Evolutionary conservation across 148 eudicot genomes (phyloP), one percentile per base, ranked within the genome.

Genomic region (Talinum fruticosum): DNA sequence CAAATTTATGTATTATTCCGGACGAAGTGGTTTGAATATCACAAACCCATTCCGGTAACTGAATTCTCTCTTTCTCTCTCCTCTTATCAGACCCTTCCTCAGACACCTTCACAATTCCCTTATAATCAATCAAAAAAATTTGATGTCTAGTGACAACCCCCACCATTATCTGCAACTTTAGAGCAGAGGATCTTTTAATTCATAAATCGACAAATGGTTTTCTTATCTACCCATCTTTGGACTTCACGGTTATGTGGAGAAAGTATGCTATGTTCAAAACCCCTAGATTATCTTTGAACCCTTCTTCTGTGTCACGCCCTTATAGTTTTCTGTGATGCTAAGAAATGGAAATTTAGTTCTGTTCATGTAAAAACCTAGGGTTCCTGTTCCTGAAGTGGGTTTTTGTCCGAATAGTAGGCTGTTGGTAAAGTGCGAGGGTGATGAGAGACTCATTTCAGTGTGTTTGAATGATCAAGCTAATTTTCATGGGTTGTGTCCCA

Each of bases 221-320:
- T 44, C 51, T 62, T 24, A 73, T 79, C 28, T 74, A 79, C 79
- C 81, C 84, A 54, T 33, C 72, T 16, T 38, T 54, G 57, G 49
- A 73, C 62, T 77, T 86, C 79, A 54, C 78, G 65, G 71, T 75
- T 78, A 91, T 91, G 97, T 92, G 87, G 96, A 85, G 88, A 86
- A 91, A 69, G 79, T 72, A 87, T 67, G 84, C 85, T 34, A 88
- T 82, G 72, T 81, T 84, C 51, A 87, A 82, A 76, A 79, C 80
- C 79, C 79, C 85, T 4, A 66, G 41, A 34, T 66, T 69, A 28
- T 78, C 75, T 28, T 78, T 74, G 26, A 81, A 53, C 8, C 75
- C 78, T 5, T 59, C 79, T 65, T 30, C 44, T 68, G 44, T 82
- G 75, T 73, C 77, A 49, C 78, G 91, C 44, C 74, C 82, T 57